Conservation (phyloP, 352 stramenopile genomes). For the Albugo candida region DNA sequence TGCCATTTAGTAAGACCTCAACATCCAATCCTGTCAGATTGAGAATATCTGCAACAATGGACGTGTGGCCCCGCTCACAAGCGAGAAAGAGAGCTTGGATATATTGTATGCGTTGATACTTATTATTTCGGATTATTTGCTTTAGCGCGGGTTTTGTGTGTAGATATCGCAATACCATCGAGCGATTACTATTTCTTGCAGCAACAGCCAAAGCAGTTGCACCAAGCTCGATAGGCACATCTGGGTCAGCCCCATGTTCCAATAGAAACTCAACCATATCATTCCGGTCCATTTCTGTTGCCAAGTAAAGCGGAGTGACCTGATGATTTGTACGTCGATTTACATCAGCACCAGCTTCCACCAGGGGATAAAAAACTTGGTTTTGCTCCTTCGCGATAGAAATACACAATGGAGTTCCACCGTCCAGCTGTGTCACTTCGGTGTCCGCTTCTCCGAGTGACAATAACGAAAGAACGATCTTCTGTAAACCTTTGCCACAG, state of each 20-base stretch:
- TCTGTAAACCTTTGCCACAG: slow-evolving; percentile 30
- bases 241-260: slow-evolving; percentile 13
- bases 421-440: slow-evolving; percentile 48
- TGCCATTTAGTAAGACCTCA: slow-evolving; percentile 61
- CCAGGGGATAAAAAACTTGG: slow-evolving; percentile 19
- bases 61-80: slow-evolving; percentile 44
- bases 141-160: slow-evolving; percentile 9
- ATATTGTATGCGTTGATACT: slow-evolving; percentile 7
- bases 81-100: slow-evolving; percentile 59
- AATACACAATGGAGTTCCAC: slow-evolving; percentile 33
- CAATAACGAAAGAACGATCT: slow-evolving; percentile 24
- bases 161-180: slow-evolving; percentile 30
- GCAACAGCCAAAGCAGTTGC: slow-evolving; percentile 52
- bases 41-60: slow-evolving; percentile 47
- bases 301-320: slow-evolving; percentile 57
- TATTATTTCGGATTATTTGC: slow-evolving; percentile 5
- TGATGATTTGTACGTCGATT: slow-evolving; percentile 42
- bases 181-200: slow-evolving; percentile 53
- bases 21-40: slow-evolving; percentile 26
- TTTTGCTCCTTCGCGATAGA: slow-evolving; percentile 33
- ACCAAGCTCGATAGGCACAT: slow-evolving; percentile 22
- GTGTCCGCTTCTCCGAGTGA: slow-evolving; percentile 13
- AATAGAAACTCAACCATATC: slow-evolving; percentile 45
- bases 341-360: slow-evolving; percentile 26
- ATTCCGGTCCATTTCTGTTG: slow-evolving; percentile 54